Evolutionary conservation across 1,139 yeast genomes (phyloP).

Genomic region (Blastobotrys capitulatus): DNA sequence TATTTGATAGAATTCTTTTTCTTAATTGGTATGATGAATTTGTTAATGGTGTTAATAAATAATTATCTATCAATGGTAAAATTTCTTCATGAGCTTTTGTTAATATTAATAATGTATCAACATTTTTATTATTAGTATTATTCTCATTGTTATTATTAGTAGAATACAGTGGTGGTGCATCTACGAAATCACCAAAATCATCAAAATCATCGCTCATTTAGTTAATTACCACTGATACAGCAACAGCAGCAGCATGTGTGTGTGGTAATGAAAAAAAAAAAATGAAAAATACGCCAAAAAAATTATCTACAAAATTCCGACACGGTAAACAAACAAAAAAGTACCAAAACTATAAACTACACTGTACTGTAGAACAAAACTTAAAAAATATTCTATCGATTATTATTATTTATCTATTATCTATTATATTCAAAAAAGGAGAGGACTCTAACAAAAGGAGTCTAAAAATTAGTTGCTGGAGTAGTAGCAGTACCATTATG

Average conservation of each 20-base stretch:
- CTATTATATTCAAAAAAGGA: too few relatives aligned
- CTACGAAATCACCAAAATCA: constrained; percentile 14
- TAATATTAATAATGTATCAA: constrained; percentile 4
- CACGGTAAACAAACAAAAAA: too few relatives aligned
- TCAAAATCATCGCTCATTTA: constrained; percentile 8
- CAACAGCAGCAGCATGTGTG: too few relatives aligned
- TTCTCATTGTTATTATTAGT: not conserved
- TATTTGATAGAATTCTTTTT: constrained; percentile 10
- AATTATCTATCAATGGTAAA: constrained; percentile 8
- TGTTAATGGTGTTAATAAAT: constrained; percentile 1
- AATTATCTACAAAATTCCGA: too few relatives aligned
- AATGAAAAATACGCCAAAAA: not conserved
- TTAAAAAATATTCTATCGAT: too few relatives aligned
- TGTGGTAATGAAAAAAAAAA: not conserved
- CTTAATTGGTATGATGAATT: constrained; percentile 7
- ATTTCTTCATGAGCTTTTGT: constrained; percentile 1
- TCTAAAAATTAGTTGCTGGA: not conserved
- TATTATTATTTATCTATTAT: too few relatives aligned
- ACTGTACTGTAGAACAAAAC: too few relatives aligned
- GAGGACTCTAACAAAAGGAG: too few relatives aligned
- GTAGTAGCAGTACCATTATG: too few relatives aligned
- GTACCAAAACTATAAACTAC: too few relatives aligned
- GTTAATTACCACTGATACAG: too few relatives aligned
- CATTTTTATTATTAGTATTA: not conserved
- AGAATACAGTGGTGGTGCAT: not conserved